Evolutionary conservation across 495 filamentous ascomycete genomes (phyloP).

Genomic region (Neurospora sp.): DNA sequence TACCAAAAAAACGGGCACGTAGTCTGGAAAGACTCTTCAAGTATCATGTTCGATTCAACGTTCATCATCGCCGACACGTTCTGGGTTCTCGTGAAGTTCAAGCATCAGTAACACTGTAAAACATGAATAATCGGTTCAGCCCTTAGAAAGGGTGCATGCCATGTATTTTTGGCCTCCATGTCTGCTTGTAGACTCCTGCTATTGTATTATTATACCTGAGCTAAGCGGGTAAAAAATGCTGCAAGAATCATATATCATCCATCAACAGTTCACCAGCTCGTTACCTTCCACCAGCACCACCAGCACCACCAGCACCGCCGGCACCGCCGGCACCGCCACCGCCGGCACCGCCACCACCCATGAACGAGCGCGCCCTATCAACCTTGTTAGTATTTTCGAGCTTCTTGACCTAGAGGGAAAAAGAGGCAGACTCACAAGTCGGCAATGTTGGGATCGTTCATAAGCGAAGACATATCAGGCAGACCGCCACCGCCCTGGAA

Average conservation of each 20-base stretch:
- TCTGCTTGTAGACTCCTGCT: not conserved
- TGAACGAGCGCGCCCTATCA: slow-evolving; percentile 63
- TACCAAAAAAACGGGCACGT: not conserved
- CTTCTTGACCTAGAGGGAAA: too few species aligned
- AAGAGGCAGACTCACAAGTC: slow-evolving; percentile 64
- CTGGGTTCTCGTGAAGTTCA: not conserved
- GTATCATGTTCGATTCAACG: not conserved
- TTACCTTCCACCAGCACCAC: not conserved
- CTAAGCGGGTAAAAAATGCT: not conserved
- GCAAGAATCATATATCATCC: not conserved
- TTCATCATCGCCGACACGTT: not conserved
- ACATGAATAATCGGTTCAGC: not conserved
- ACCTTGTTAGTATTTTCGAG: not conserved
- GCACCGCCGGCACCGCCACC: slow-evolving; percentile 34
- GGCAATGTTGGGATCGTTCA: slow-evolving; percentile 84
- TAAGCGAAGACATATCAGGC: slow-evolving; percentile 72
- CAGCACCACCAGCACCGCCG: slow-evolving; percentile 24
- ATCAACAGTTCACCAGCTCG: not conserved
- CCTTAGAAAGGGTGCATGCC: not conserved
- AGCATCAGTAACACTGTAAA: not conserved
- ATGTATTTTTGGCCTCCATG: not conserved
- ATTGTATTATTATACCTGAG: not conserved
- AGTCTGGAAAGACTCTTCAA: not conserved
- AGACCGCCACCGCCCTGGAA: slow-evolving; percentile 68
- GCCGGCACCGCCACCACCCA: slow-evolving; percentile 50